A percentile compares a stretch with the other conserved stretches of the same genome.
These are phyloP conservation scores for Lipomyces sp. DNA, from an alignment of 805 yeast species.

Conservation along the genomic window DNA sequence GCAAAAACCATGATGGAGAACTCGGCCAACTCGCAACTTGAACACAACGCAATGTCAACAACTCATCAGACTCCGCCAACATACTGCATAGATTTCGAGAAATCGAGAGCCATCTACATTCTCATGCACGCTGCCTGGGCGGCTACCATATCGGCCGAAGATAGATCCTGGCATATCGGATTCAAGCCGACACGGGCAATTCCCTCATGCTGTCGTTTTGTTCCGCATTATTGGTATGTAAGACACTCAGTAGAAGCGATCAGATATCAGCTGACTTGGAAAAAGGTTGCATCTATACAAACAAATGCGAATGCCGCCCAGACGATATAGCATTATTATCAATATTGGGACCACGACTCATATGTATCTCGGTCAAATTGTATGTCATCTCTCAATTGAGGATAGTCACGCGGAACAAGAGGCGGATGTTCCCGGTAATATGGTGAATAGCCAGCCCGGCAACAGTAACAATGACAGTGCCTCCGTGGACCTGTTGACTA, in stretches of 20 bases:
- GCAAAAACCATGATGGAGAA: neutral
- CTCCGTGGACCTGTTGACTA: no score
- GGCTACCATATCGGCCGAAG: neutral
- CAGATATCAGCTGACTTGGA: no score
- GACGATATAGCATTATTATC: neutral
- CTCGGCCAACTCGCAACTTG: no score
- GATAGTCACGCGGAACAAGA: neutral
- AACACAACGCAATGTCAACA: no score
- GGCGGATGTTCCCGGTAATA: neutral
- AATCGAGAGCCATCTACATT: neutral
- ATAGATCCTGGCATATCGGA: neutral
- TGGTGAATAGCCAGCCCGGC: no score
- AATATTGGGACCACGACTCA: slow-evolving; percentile 1
- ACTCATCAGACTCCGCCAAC: no score
- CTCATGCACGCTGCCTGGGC: neutral
- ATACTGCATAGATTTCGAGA: neutral
- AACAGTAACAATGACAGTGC: no score
- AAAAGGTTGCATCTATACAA: slow-evolving; percentile 2
- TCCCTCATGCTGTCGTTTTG: neutral
- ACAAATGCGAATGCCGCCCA: slow-evolving; percentile 9
- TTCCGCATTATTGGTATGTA: no score
- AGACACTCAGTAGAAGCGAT: no score
- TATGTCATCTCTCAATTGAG: neutral
- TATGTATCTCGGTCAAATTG: slow-evolving; percentile 4
- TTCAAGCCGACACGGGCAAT: neutral